phyloP scores from a whole-genome alignment of 257 asterid species.

The Nicotiana tomentosiformis region DNA sequence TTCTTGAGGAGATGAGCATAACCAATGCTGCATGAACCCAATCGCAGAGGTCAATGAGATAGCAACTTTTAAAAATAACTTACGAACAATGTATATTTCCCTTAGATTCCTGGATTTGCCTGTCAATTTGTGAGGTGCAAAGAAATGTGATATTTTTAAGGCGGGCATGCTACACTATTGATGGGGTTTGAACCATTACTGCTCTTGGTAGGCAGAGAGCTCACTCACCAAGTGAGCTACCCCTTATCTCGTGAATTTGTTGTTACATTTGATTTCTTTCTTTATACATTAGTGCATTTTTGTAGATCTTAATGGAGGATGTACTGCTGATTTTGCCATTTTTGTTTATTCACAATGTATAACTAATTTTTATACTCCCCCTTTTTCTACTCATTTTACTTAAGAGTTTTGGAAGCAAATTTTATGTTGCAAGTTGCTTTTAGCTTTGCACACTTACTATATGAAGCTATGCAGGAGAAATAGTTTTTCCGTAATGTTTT shows the following conservation, averaged over 20 bases:
- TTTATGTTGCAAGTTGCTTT: background rate
- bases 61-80: too few relatives aligned
- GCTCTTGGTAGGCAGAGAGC: too few relatives aligned
- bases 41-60: background rate
- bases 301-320: background rate
- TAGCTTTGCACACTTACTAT: background rate
- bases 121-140: background rate
- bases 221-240: too few relatives aligned
- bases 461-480: background rate
- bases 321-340: background rate
- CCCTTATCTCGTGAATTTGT: too few relatives aligned
- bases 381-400: background rate
- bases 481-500: background rate
- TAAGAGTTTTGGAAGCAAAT: background rate
- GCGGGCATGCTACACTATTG: background rate
- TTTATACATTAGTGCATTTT: background rate
- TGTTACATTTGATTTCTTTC: background rate
- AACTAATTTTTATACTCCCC: background rate
- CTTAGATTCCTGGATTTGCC: background rate
- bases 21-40: background rate
- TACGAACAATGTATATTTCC: background rate
- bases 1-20: conserved; percentile 50
- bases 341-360: background rate
- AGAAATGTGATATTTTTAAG: background rate
- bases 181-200: too few relatives aligned